Percentiles rank a stretch among this genome's conserved stretches.
Evolutionary conservation across 257 asterid genomes (phyloP).

Genomic region (Plectranthus barbatus): DNA sequence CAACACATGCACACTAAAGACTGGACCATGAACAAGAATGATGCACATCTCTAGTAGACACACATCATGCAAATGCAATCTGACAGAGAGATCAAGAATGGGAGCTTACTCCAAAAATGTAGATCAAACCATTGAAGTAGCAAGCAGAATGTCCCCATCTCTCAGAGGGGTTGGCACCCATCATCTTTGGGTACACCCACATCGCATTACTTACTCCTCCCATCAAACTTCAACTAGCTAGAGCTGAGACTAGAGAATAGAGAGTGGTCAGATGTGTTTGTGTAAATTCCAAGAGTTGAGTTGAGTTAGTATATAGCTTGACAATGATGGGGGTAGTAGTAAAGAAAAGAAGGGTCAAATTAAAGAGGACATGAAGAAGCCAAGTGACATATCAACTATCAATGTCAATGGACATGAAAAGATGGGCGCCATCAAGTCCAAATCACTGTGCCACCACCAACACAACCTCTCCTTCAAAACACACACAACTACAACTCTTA

Average conservation of each 20-base stretch:
- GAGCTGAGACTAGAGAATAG: too few species aligned
- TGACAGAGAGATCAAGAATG: not conserved
- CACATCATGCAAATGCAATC: slow-evolving; percentile 11
- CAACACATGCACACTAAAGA: too few species aligned
- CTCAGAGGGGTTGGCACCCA: slow-evolving; percentile 72
- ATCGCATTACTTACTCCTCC: slow-evolving; percentile 55
- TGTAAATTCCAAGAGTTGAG: not conserved
- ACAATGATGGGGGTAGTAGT: slow-evolving; percentile 5
- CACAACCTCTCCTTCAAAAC: slow-evolving; percentile 6
- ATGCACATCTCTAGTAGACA: not conserved
- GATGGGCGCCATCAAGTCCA: slow-evolving; percentile 97
- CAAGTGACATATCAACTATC: slow-evolving; percentile 91
- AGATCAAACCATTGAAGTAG: slow-evolving; percentile 61
- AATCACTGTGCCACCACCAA: slow-evolving; percentile 86
- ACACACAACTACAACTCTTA: not conserved
- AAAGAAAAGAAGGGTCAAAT: slow-evolving; percentile 35
- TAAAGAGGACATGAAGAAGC: slow-evolving; percentile 40
- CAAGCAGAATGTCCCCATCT: slow-evolving; percentile 99
- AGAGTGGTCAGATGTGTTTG: not conserved
- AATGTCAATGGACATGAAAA: slow-evolving; percentile 96
- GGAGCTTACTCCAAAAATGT: slow-evolving; percentile 68
- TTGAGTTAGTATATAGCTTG: slow-evolving; percentile 14
- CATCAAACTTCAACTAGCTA: slow-evolving; percentile 76
- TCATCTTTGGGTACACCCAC: slow-evolving; percentile 68
- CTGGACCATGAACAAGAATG: not conserved